These are phyloP conservation scores for Selenicereus undatus DNA, from an alignment of 148 eudicot genomes.

Conservation along the genomic window DNA sequence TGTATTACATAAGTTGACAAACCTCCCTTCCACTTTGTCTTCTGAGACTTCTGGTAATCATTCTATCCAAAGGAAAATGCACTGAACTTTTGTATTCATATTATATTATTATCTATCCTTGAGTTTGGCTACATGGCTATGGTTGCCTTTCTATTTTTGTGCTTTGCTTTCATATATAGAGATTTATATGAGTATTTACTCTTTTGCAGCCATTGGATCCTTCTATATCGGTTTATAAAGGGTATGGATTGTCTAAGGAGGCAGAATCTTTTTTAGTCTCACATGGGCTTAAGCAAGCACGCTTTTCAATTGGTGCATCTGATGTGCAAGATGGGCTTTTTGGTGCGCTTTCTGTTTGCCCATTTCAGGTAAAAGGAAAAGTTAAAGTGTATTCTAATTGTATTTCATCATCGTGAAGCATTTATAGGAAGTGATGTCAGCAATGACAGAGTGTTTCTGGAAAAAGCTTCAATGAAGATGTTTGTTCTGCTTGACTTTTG, in stretches of 20 bases:
- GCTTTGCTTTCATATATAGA: neutral
- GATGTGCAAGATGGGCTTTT: conserved; percentile 52
- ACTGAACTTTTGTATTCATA: neutral
- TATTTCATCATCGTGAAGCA: neutral
- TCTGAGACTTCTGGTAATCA: neutral
- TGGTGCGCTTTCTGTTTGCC: conserved; percentile 62
- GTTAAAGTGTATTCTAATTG: neutral
- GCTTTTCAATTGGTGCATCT: conserved; percentile 48
- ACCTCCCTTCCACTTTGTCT: neutral
- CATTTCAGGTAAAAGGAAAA: conserved; percentile 51
- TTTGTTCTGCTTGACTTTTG: neutral
- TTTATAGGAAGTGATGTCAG: neutral
- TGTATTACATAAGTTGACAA: neutral
- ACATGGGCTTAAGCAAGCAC: conserved; percentile 61
- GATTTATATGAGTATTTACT: neutral
- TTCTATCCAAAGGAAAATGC: neutral
- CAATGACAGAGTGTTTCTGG: neutral
- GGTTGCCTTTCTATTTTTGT: neutral
- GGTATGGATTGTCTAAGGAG: conserved; percentile 61
- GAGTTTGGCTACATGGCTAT: neutral
- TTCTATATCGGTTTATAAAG: conserved; percentile 63
- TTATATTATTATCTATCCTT: neutral
- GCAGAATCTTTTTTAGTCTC: conserved; percentile 57
- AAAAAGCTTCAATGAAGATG: neutral
- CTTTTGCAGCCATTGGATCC: conserved; percentile 35